A percentile compares a stretch with the other conserved stretches of the same genome.
Evolutionary conservation across 306 rosid genomes (phyloP).

Genomic region (Prosopis cineraria): DNA sequence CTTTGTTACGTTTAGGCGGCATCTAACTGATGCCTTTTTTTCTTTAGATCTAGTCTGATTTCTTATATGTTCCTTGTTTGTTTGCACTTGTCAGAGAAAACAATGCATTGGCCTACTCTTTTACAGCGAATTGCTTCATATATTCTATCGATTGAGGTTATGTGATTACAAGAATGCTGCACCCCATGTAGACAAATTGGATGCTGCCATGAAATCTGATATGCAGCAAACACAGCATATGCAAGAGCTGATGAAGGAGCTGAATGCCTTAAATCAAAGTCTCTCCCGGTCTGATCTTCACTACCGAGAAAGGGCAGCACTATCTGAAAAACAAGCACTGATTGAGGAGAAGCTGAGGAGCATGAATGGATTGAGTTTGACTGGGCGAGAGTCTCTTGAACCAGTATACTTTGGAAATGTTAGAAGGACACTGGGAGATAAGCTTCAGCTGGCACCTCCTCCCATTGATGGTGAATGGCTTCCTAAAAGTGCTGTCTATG

Average conservation of each 20-base stretch:
- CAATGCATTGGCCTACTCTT: constrained; percentile 84
- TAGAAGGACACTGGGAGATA: constrained; percentile 70
- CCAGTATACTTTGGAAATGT: constrained; percentile 85
- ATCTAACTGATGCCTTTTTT: constrained; percentile 22
- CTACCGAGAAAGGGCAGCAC: constrained; percentile 77
- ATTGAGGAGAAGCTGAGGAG: constrained; percentile 65
- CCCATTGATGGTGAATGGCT: constrained; percentile 99
- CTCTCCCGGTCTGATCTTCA: constrained; percentile 81
- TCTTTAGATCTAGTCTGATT: constrained; percentile 21
- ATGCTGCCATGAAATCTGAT: constrained; percentile 89
- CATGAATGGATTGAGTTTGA: constrained; percentile 50
- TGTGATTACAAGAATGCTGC: constrained; percentile 97
- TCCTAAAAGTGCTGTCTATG: constrained; percentile 93
- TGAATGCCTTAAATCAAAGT: constrained; percentile 74
- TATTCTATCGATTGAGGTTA: constrained; percentile 83
- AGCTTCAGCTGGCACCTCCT: constrained; percentile 87
- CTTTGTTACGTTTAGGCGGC: constrained; percentile 24
- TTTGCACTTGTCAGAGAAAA: constrained; percentile 51
- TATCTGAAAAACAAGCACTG: constrained; percentile 76
- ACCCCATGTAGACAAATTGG: constrained; percentile 83
- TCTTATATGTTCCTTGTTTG: constrained; percentile 20
- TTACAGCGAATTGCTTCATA: constrained; percentile 86
- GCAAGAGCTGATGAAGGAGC: constrained; percentile 70
- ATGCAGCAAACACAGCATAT: constrained; percentile 65
- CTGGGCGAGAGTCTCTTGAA: constrained; percentile 63